phyloP scores from a whole-genome alignment of 495 filamentous ascomycete genomes.

The Peziza echinospora region DNA sequence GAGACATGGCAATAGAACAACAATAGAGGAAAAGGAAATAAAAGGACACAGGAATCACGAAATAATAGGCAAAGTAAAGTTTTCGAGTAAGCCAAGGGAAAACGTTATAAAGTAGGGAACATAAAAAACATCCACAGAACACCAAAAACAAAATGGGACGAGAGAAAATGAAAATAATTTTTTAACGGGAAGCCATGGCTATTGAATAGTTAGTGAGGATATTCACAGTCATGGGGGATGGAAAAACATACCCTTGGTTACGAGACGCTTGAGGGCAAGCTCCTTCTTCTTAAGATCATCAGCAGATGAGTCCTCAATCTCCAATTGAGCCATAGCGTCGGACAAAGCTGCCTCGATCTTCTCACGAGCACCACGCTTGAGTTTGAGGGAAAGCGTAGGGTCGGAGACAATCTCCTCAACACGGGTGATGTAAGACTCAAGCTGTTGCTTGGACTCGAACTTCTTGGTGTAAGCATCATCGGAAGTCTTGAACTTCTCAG shows the following conservation, averaged over 20 bases:
- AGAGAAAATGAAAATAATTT: not conserved
- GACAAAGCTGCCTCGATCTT: constrained; percentile 90
- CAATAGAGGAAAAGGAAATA: not conserved
- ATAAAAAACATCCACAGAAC: not conserved
- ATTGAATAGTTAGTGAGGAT: not conserved
- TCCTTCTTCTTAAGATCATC: constrained; percentile 99
- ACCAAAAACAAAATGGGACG: not conserved
- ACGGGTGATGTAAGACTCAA: constrained; percentile 96
- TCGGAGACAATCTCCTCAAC: constrained; percentile 98
- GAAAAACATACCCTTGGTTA: constrained; percentile 72
- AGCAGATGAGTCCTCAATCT: constrained; percentile 66
- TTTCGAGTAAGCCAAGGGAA: not conserved
- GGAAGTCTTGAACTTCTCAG: constrained; percentile 94
- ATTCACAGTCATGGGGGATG: not conserved
- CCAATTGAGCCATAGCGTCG: constrained; percentile 69
- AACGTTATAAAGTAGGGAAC: not conserved
- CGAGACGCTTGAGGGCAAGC: constrained; percentile 86
- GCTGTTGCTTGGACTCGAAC: constrained; percentile 95
- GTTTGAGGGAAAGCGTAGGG: constrained; percentile 82
- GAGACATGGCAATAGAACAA: not conserved
- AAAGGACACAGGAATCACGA: not conserved
- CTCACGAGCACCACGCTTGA: constrained; percentile 97
- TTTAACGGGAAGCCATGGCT: not conserved
- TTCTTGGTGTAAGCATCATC: constrained; percentile 98
- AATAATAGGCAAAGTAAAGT: not conserved